Percentiles rank a stretch among this genome's conserved stretches.
These are phyloP conservation scores for Sporopachydermia quercuum DNA, from an alignment of 805 yeast genomes.

Conservation along the genomic window DNA sequence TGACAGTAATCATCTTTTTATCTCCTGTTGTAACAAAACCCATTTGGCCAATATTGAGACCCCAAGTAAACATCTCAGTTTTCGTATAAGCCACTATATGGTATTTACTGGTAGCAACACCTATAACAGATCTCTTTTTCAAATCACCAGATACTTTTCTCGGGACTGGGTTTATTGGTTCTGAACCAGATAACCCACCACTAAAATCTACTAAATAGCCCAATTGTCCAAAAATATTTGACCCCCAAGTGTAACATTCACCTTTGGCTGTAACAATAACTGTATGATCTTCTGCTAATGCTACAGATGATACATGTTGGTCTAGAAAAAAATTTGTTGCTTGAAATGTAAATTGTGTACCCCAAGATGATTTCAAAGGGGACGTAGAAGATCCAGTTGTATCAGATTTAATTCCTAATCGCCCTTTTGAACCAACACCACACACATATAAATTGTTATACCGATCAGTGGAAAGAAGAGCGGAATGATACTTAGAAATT, in stretches of 20 bases:
- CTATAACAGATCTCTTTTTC: slow-evolving; percentile 23
- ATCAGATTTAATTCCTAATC: slow-evolving; percentile 41
- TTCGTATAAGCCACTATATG: slow-evolving; percentile 51
- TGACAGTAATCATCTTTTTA: slow-evolving; percentile 13
- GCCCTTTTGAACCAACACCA: slow-evolving; percentile 58
- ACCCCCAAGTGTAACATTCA: slow-evolving; percentile 69
- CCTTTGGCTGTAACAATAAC: slow-evolving; percentile 38
- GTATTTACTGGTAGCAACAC: slow-evolving; percentile 47
- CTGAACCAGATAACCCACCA: slow-evolving; percentile 9
- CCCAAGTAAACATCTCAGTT: slow-evolving; percentile 50
- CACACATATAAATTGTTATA: slow-evolving; percentile 36
- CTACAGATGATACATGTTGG: slow-evolving; percentile 22
- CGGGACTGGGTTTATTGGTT: slow-evolving; percentile 22
- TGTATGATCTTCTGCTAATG: slow-evolving; percentile 53
- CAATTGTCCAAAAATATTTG: slow-evolving; percentile 49
- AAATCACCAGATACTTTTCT: slow-evolving; percentile 25
- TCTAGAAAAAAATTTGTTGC: slow-evolving; percentile 24
- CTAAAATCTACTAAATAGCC: slow-evolving; percentile 31
- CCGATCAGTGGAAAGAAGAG: slow-evolving; percentile 36
- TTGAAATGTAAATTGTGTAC: slow-evolving; percentile 28
- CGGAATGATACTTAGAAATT: slow-evolving; percentile 53
- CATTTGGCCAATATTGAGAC: slow-evolving; percentile 71
- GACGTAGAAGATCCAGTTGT: too few species aligned
- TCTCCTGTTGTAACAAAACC: slow-evolving; percentile 30
- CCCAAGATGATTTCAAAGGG: too few species aligned